phyloP scores from a whole-genome alignment of 768 basidiomycete species.

The Termitomyces heimii region DNA sequence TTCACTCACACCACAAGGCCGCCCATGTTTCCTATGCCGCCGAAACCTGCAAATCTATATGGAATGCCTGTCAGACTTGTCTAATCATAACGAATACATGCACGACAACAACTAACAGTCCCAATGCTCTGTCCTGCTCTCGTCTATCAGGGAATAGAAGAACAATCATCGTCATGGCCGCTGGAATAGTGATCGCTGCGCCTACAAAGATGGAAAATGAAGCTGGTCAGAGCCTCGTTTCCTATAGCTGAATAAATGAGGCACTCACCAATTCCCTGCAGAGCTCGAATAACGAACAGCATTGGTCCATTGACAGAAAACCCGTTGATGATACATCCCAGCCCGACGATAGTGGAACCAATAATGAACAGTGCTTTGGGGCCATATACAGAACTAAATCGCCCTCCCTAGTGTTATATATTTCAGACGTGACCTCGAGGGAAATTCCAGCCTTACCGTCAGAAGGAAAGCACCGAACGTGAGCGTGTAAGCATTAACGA shows the following conservation, averaged over 20 bases:
- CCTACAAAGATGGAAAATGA: background rate
- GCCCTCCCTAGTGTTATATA: constrained; percentile 18
- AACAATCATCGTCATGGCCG: constrained; percentile 40
- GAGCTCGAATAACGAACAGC: constrained; percentile 39
- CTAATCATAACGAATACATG: background rate
- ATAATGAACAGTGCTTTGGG: constrained; percentile 31
- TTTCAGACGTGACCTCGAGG: background rate
- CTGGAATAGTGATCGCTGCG: constrained; percentile 34
- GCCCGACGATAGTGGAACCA: constrained; percentile 34
- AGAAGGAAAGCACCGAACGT: constrained; percentile 32
- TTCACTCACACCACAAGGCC: constrained; percentile 10
- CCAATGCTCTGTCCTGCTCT: constrained; percentile 40
- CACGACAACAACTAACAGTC: constrained; percentile 8
- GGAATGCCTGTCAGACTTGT: constrained; percentile 15
- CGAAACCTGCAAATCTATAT: constrained; percentile 34
- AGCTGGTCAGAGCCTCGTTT: background rate
- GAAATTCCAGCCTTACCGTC: constrained; percentile 3
- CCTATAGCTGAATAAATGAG: background rate
- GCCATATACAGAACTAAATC: constrained; percentile 26
- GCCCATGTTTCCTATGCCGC: constrained; percentile 31
- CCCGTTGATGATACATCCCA: constrained; percentile 34
- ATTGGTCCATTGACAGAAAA: constrained; percentile 36
- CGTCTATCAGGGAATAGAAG: constrained; percentile 38
- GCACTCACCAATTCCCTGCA: constrained; percentile 34
- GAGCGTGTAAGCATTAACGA: constrained; percentile 27